Evolutionary conservation across 2,329 filamentous ascomycete species (phyloP), one percentile per base, ranked within the genome.

Genomic region (Penicillium frequentans): DNA sequence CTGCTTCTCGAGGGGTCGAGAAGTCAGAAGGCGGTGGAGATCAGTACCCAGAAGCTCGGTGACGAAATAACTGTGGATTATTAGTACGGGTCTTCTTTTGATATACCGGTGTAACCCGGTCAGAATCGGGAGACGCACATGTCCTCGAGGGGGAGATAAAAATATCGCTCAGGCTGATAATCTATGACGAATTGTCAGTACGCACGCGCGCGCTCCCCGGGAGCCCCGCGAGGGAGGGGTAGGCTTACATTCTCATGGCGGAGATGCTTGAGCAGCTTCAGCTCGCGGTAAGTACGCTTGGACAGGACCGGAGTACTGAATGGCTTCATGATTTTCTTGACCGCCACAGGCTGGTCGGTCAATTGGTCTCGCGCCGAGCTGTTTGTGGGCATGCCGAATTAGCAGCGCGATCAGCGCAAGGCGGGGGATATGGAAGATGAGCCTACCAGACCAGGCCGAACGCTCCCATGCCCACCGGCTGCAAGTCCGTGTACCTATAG

Each of bases 271-370:
- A 99, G 82, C 62, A 99, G 85, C 82, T 98, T 99, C 73, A 99
- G 81, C 78, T 99, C 95, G 72, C 95, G 88, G 77, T 99, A 99
- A 65, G 95, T 99, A 73, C 95, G 86, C 83, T 99, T 99, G 57
- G 95, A 95, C 48, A 99, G 84, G 57, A 99, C 95, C 1, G 95
- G 93, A n/a, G 95, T 99, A 83, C 93, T 97, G 80, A 99, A 99
- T 10, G 95, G 95, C 83, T 98, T 99, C 93, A 99, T 98, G 73
- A 99, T 99, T 86, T 99, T 99, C 86, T 99, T 99, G 75, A 99
- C 93, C 58, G 95, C 95, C 60, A 99, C 95, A 78, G 93, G 92
- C 77, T 97, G 93, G 75, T 86, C 90, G 59, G 95, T 98, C 78
- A 99, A 91, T 81, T 98, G 93, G 77, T 99, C 95, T 79, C 92